Evolutionary conservation across 192 early-diverging fungal genomes (phyloP), one percentile per base, ranked within the genome.

Genomic region (Haplosporangium gracile): DNA sequence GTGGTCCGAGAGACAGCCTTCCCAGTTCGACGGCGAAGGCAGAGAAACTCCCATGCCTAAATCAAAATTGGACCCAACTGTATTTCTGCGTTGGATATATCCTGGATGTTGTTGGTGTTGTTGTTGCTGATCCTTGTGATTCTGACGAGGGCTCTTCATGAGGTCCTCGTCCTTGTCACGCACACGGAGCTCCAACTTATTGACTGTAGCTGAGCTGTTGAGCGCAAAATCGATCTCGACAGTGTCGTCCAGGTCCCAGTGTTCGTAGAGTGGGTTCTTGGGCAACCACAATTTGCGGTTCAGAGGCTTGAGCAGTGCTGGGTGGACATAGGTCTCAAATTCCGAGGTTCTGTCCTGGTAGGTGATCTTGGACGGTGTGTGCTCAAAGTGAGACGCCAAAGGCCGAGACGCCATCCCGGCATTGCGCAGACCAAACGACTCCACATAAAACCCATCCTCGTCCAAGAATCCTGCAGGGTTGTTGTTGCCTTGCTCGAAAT

Each of bases 251-350:
- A 90, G 32, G 68, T 77, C 79, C 76, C 83, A 88, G 47, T 81
- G 78, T 34, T 87, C 83, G 39, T 79, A 83, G 13, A 87, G 70
- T 6, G 89, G 89, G 70, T 90, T 84, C 22, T 38, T 77, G 13
- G 89, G 89, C 36, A 90, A 51, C 84, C 88, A 90, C 34, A 90
- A 39, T 72, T 87, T 86, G 43, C 88, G 81, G 70, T 78, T 83
- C 70, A 90, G 68, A 3, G 84, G 78, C 70, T 83, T 90, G 8
- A 90, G 63, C 29, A 90, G 74, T 11, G 88, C 85, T 13, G 89
- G 89, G n/a, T 90, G 89, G 38, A 82, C 77, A 51, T 90, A 90
- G 16, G 89, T 89, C 73, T 90, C 87, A 53, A 88, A 88, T 1
- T 75, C 77, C 15, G 89, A 90, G 22, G 75, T 81, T 18, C 74